A percentile compares a stretch with the other conserved stretches of the same genome.
phyloP scores from a whole-genome alignment of 2,329 filamentous ascomycete genomes.

The Fusarium acutatum region DNA sequence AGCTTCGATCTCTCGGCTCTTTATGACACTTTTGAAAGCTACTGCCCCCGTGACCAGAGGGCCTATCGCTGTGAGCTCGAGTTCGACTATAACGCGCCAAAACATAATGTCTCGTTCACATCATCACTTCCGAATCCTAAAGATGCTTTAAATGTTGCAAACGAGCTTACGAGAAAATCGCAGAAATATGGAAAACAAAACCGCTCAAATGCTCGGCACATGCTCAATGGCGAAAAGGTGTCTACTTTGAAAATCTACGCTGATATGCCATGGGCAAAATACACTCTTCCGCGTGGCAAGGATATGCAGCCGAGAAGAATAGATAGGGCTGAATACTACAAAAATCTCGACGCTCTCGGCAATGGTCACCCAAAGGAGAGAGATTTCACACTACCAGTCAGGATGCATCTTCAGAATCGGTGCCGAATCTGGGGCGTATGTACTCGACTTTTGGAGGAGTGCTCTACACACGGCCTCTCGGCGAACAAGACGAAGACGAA shows the following conservation, averaged over 20 bases:
- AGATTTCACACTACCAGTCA: background rate
- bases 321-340: background rate
- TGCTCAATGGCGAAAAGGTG: background rate
- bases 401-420: background rate
- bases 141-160: too few relatives aligned
- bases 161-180: too few relatives aligned
- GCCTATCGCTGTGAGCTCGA: fast-evolving
- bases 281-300: too few relatives aligned
- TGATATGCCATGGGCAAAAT: background rate
- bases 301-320: too few relatives aligned
- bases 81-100: background rate
- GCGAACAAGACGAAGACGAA: background rate
- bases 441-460: background rate
- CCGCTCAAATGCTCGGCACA: background rate
- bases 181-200: too few relatives aligned
- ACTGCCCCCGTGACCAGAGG: background rate
- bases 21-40: background rate
- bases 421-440: background rate
- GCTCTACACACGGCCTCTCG: background rate
- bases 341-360: background rate
- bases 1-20: background rate
- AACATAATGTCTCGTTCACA: background rate
- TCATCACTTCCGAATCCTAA: too few relatives aligned
- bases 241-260: background rate
- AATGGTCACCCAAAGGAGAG: background rate